A percentile compares a stretch with the other conserved stretches of the same genome.
Conservation (phyloP, 78 protist species). For the Monocercomonoides exilis region DNA sequence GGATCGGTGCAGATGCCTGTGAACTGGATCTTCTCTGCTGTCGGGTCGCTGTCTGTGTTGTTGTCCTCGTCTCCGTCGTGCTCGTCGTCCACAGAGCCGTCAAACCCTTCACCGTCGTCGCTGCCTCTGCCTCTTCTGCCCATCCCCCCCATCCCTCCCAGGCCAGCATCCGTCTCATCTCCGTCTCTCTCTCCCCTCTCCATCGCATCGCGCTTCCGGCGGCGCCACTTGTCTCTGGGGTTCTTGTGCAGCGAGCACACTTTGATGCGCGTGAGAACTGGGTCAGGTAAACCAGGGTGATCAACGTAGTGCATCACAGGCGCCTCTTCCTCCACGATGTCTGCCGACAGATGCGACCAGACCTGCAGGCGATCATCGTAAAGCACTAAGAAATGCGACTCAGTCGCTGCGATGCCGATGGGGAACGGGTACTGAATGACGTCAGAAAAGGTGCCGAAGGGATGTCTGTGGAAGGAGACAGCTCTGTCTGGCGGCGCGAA, state of each 20-base stretch:
- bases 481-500: background rate
- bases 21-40: background rate
- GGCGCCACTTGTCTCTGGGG: too few species aligned
- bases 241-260: too few species aligned
- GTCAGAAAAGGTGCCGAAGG: background rate
- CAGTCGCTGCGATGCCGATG: background rate
- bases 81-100: too few species aligned
- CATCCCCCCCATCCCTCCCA: too few species aligned
- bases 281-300: background rate
- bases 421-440: background rate
- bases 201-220: too few species aligned
- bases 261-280: background rate
- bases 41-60: background rate
- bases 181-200: too few species aligned
- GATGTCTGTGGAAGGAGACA: background rate
- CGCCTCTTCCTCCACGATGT: background rate
- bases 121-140: too few species aligned
- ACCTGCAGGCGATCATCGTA: conserved; percentile 4
- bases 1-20: conserved; percentile 3
- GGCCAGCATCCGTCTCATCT: too few species aligned
- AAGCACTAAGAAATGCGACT: background rate
- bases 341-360: background rate
- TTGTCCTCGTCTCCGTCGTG: background rate
- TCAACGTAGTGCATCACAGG: background rate
- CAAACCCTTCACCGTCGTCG: too few species aligned